A percentile compares a stretch with the other conserved stretches of the same genome.
Conservation (phyloP, 202 grass and related monocot genomes). For the Schoenoplectus tabernaemontani region DNA sequence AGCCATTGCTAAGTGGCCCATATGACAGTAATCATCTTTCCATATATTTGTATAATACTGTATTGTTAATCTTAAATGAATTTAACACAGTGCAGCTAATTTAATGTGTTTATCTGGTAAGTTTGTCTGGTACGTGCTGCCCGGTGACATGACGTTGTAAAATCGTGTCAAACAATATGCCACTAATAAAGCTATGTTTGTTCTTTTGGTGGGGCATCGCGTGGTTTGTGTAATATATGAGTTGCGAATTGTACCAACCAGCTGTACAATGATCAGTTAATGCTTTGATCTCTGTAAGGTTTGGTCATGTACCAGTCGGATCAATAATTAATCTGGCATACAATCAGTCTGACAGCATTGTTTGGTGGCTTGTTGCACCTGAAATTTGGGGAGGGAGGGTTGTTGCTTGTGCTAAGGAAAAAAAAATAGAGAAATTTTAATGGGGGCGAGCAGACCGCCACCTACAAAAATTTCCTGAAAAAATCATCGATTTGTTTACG, state of each 20-base stretch:
- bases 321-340: neutral
- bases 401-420: neutral
- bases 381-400: neutral
- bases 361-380: neutral
- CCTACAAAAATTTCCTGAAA: too few species aligned
- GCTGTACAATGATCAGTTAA: neutral
- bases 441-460: too few species aligned
- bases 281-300: neutral
- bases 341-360: neutral
- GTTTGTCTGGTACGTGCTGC: neutral
- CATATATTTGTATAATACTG: conserved; percentile 3
- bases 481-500: too few species aligned
- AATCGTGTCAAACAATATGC: neutral
- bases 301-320: neutral
- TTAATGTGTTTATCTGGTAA: neutral
- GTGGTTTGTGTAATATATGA: neutral
- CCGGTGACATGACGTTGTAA: neutral
- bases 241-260: neutral
- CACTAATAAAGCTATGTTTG: neutral
- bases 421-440: neutral
- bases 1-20: too few species aligned
- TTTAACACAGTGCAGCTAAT: neutral
- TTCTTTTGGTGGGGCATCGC: neutral
- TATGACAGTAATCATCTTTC: neutral
- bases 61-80: neutral